These are phyloP conservation scores for Dactylellina parvicollis DNA, from an alignment of 2,329 filamentous ascomycete species.

Conservation along the genomic window DNA sequence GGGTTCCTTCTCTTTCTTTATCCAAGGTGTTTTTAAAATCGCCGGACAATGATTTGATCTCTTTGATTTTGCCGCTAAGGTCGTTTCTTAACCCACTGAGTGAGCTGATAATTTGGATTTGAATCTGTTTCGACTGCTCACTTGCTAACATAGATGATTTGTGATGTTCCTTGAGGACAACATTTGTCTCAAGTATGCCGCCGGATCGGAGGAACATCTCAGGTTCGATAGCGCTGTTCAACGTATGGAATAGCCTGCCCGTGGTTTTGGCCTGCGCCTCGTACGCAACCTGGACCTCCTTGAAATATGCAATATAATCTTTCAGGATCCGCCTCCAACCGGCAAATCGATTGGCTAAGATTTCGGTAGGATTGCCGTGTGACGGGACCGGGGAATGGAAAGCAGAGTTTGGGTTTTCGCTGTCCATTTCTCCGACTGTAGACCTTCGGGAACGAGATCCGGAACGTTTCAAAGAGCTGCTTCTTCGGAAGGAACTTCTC, in stretches of 20 bases:
- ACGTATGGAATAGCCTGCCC: constrained; percentile 73
- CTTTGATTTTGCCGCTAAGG: constrained; percentile 94
- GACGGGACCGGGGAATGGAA: constrained; percentile 92
- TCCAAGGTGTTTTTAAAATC: constrained; percentile 98
- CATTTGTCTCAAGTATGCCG: constrained; percentile 86
- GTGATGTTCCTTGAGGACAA: constrained; percentile 83
- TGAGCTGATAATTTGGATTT: constrained; percentile 88
- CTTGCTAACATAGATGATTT: constrained; percentile 80
- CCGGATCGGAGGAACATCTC: constrained; percentile 77
- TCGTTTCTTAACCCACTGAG: constrained; percentile 86
- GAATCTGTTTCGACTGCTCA: constrained; percentile 88
- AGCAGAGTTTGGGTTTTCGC: constrained; percentile 77
- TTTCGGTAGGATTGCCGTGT: constrained; percentile 84
- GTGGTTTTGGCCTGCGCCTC: constrained; percentile 84
- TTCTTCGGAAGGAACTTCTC: constrained; percentile 79
- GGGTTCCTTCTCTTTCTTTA: constrained; percentile 88
- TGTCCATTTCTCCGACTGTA: constrained; percentile 79
- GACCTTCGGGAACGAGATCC: constrained; percentile 81
- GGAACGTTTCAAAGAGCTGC: constrained; percentile 78
- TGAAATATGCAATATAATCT: constrained; percentile 91
- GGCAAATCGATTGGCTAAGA: constrained; percentile 90
- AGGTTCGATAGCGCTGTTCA: constrained; percentile 76
- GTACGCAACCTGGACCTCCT: constrained; percentile 88
- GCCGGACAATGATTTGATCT: constrained; percentile 90
- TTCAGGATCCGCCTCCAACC: constrained; percentile 96